Evolutionary conservation across 371 early-diverging fungal genomes (phyloP).

Genomic region (Dichotomocladium elegans): DNA sequence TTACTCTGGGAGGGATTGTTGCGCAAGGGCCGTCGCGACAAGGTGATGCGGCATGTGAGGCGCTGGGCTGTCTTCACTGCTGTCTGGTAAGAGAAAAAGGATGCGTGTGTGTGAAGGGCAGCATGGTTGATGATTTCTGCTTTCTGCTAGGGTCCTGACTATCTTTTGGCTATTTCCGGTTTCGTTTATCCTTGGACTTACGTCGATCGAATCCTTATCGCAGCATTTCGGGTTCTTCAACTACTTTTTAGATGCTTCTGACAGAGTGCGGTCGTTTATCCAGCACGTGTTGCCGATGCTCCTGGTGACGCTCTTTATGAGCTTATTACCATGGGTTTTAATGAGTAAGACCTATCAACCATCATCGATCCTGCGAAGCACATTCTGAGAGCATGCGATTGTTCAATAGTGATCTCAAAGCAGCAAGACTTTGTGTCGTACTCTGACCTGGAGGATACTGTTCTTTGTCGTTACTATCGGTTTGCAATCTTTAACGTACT

Average conservation of each 20-base stretch:
- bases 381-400: conserved; percentile 26
- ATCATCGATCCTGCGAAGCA: conserved; percentile 16
- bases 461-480: conserved; percentile 76
- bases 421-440: conserved; percentile 57
- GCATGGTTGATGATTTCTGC: neutral
- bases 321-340: conserved; percentile 55
- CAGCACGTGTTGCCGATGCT: conserved; percentile 63
- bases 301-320: conserved; percentile 63
- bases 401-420: conserved; percentile 50
- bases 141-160: conserved; percentile 52
- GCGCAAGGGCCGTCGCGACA: conserved; percentile 43
- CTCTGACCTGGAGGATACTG: conserved; percentile 61
- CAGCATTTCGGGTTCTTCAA: conserved; percentile 51
- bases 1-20: conserved; percentile 84
- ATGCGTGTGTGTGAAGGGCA: neutral
- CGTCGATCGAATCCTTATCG: conserved; percentile 67
- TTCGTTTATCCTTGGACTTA: conserved; percentile 65
- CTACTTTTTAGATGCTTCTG: conserved; percentile 50
- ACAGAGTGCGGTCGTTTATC: conserved; percentile 47
- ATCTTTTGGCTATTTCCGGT: conserved; percentile 71
- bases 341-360: conserved; percentile 18
- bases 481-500: conserved; percentile 91
- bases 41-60: conserved; percentile 29
- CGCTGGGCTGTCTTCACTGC: conserved; percentile 51
- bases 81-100: conserved; percentile 50